These are phyloP conservation scores for Pseudonectria buxi DNA, from an alignment of 2,329 filamentous ascomycete genomes.

Conservation along the genomic window DNA sequence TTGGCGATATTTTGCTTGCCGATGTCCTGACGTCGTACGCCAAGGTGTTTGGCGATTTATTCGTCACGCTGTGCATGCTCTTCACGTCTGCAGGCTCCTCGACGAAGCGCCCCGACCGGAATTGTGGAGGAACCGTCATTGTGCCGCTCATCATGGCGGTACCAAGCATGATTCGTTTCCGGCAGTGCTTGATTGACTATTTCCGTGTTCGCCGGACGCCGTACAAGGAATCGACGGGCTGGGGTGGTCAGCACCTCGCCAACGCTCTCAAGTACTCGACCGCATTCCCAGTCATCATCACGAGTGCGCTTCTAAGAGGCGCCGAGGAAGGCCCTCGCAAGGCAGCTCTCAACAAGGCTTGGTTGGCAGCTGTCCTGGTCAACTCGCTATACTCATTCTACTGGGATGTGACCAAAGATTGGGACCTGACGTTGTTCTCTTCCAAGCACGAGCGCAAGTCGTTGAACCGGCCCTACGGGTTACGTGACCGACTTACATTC, in stretches of 20 bases:
- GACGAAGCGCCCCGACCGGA: constrained; percentile 73
- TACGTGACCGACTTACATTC: constrained; percentile 70
- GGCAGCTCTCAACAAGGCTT: constrained; percentile 46
- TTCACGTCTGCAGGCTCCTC: constrained; percentile 63
- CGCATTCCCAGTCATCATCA: constrained; percentile 83
- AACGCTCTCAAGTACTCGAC: constrained; percentile 95
- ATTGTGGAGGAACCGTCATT: constrained; percentile 69
- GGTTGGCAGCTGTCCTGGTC: constrained; percentile 66
- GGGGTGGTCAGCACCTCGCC: constrained; percentile 80
- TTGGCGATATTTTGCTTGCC: constrained; percentile 86
- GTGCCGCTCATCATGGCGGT: constrained; percentile 80
- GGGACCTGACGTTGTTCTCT: constrained; percentile 83
- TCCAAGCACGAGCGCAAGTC: constrained; percentile 48
- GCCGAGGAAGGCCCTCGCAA: constrained; percentile 37
- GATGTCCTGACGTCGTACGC: constrained; percentile 94
- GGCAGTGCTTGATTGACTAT: constrained; percentile 90
- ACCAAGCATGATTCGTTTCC: constrained; percentile 77
- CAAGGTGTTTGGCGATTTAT: constrained; percentile 84
- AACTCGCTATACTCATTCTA: constrained; percentile 97
- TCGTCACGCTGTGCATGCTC: constrained; percentile 88
- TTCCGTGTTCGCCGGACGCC: constrained; percentile 58
- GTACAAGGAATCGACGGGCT: constrained; percentile 52
- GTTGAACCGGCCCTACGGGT: constrained; percentile 65
- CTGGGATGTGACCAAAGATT: constrained; percentile 96
- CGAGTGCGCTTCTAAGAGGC: constrained; percentile 67